phyloP scores from a whole-genome alignment of 148 eudicot species.

The Rheum nobile region DNA sequence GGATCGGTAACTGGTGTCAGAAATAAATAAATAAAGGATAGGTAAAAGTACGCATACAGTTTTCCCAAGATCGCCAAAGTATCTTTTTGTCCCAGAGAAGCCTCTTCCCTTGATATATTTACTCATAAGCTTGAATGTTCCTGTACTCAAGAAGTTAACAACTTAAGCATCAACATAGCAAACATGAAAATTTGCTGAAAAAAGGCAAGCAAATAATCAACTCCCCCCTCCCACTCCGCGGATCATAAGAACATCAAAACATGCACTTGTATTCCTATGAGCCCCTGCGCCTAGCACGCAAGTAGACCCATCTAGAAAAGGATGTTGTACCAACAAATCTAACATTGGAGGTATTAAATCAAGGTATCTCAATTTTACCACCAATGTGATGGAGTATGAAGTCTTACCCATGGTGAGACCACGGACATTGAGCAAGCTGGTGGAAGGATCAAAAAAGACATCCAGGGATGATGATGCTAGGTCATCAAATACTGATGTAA shows the following conservation, averaged over 20 bases:
- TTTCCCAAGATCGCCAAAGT: constrained; percentile 92
- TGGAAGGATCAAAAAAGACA: constrained; percentile 95
- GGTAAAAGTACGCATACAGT: constrained; percentile 43
- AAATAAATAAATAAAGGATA: neutral
- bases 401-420: constrained; percentile 79
- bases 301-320: neutral
- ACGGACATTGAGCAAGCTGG: constrained; percentile 62
- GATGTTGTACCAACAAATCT: neutral
- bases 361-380: neutral
- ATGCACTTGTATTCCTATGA: neutral
- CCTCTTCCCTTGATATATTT: constrained; percentile 72
- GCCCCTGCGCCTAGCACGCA: neutral
- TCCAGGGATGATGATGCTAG: constrained; percentile 91
- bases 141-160: constrained; percentile 26
- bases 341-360: neutral
- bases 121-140: constrained; percentile 88
- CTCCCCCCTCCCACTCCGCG: neutral
- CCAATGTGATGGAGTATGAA: neutral
- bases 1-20: neutral
- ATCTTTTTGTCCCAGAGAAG: constrained; percentile 82
- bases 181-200: neutral
- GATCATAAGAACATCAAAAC: neutral
- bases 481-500: constrained; percentile 96
- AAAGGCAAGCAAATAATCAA: neutral
- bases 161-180: constrained; percentile 5